phyloP scores from a whole-genome alignment of 108 stramenopile species.

The Cyclotella sp. region DNA sequence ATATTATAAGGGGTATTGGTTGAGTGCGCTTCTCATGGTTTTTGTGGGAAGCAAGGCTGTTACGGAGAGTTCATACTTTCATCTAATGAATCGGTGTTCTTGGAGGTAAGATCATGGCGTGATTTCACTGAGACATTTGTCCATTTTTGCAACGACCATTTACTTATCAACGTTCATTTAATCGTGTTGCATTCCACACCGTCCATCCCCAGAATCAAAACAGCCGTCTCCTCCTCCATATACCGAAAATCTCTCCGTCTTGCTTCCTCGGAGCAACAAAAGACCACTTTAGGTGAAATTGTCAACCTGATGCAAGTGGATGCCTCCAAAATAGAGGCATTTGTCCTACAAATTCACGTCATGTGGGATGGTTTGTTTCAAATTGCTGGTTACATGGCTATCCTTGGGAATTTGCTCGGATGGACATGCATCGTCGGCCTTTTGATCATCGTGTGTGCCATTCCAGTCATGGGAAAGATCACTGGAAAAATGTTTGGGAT shows the following conservation, averaged over 20 bases:
- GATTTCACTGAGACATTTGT: background rate
- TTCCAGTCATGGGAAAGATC: constrained; percentile 72
- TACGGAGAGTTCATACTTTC: constrained; percentile 76
- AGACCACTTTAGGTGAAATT: constrained; percentile 78
- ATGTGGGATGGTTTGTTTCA: constrained; percentile 82
- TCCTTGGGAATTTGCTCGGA: constrained; percentile 75
- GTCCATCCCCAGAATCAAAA: constrained; percentile 30
- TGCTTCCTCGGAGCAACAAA: constrained; percentile 65
- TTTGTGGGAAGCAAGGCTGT: constrained; percentile 70
- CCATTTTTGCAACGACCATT: background rate
- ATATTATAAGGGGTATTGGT: constrained; percentile 76
- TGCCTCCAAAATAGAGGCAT: constrained; percentile 81
- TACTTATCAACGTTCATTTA: background rate
- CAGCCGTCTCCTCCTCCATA: constrained; percentile 76
- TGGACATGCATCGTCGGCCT: constrained; percentile 84
- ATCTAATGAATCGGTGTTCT: constrained; percentile 60
- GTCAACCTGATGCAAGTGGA: constrained; percentile 95
- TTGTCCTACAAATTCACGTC: constrained; percentile 73
- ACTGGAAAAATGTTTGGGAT: constrained; percentile 73
- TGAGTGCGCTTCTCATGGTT: constrained; percentile 63
- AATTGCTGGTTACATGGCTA: constrained; percentile 75
- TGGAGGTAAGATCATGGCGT: constrained; percentile 33
- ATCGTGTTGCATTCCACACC: background rate
- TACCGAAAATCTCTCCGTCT: constrained; percentile 90
- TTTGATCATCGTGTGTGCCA: constrained; percentile 69